Evolutionary conservation across 2,329 filamentous ascomycete species (phyloP).

Genomic region (Exophiala lecanii-corni): DNA sequence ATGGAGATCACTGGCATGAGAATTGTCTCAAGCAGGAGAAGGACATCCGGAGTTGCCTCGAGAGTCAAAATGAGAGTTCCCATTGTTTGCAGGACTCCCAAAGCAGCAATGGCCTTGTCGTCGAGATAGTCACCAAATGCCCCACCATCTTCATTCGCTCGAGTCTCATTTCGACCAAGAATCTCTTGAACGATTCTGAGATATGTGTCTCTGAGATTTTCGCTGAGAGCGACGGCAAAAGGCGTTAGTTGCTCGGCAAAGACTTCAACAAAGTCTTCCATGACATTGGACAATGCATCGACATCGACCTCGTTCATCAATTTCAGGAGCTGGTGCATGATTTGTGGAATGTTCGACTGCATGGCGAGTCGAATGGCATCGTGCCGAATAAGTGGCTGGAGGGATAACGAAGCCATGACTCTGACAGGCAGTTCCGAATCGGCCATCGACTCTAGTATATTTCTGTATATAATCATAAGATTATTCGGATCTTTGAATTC

Average conservation of each 20-base stretch:
- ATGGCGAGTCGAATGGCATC: conserved; percentile 91
- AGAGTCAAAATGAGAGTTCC: conserved; percentile 94
- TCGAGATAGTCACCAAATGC: conserved; percentile 92
- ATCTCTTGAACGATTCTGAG: conserved; percentile 88
- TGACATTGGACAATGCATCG: conserved; percentile 93
- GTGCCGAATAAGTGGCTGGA: conserved; percentile 93
- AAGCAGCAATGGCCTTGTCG: conserved; percentile 96
- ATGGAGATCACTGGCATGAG: conserved; percentile 96
- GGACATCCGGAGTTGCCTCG: conserved; percentile 93
- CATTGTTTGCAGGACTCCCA: conserved; percentile 95
- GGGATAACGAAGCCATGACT: conserved; percentile 86
- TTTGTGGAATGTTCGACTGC: conserved; percentile 96
- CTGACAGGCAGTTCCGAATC: conserved; percentile 89
- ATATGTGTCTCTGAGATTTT: conserved; percentile 94
- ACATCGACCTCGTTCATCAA: conserved; percentile 97
- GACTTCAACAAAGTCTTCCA: conserved; percentile 99
- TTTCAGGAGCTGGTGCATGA: conserved; percentile 98
- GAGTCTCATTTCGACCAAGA: conserved; percentile 74
- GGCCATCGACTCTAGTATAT: conserved; percentile 95
- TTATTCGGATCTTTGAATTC: conserved; percentile 97
- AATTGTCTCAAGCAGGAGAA: conserved; percentile 89
- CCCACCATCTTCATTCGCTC: conserved; percentile 53
- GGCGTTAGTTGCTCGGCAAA: conserved; percentile 96
- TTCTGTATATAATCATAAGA: conserved; percentile 90
- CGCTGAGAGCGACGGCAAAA: conserved; percentile 91